Evolutionary conservation across 306 rosid genomes (phyloP), one percentile per base, ranked within the genome.

Genomic region (Begonia fuchsioides): DNA sequence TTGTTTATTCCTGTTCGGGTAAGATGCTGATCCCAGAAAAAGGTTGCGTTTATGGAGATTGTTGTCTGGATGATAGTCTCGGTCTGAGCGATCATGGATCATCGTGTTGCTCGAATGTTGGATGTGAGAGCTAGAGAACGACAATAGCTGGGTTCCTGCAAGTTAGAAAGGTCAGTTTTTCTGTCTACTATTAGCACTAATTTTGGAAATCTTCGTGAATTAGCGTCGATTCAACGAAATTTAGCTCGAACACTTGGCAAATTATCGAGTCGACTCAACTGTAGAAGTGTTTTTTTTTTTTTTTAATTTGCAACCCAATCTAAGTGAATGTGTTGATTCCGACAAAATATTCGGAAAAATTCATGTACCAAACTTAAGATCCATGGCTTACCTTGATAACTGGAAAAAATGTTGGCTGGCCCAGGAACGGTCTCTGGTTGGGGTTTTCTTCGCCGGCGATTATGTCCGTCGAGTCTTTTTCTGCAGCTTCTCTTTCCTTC

Each of bases 401-500:
- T 72, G 38, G 96, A 63, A 66, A 82, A 61, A 46, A 77, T 76
- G 51, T 58, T 61, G 46, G 71, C 72, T 13, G 74, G 13, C 11
- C 80, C 72, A 0, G 78, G 64, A 45, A 77, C 50, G 32, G 83
- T 61, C 45, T 79, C 93, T 20, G 86, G 75, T 55, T 79, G 99
- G 12, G 96, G 88, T 78, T 92, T 92, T 55, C 99, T 74, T 58
- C 96, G 71, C 68, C 99, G 68, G 62, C 99, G 66, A 67, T 92
- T 92, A 78, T 92, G 96, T 17, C 99, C 99, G 50, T 86, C 99
- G 14, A 92, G 74, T 5, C 99, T 93, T 54, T 92, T 92, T 56
- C 99, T 75, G 68, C 99, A 92, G 76, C 99, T 92, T 72, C 93
- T 79, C 72, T 92, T 92, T 38, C 93, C 99, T 70, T 82, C 94